Conservation (phyloP, 495 filamentous ascomycete species). For the Xylaria sp. region DNA sequence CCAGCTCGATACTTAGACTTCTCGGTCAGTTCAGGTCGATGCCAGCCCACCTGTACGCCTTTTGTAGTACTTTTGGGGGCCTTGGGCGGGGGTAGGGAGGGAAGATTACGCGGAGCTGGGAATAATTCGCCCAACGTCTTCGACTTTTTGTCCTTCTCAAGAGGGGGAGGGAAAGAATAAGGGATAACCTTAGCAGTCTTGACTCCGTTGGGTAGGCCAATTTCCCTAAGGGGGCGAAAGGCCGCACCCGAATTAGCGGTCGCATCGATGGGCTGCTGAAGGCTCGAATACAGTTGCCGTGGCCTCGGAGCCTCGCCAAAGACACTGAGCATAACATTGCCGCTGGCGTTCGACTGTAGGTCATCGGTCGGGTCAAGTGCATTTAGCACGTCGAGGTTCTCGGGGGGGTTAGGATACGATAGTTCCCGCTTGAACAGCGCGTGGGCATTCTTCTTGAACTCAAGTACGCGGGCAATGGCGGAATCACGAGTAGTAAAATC, state of each 20-base stretch:
- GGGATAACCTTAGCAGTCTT: constrained; percentile 72
- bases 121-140: constrained; percentile 84
- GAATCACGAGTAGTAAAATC: constrained; percentile 38
- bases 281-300: constrained; percentile 83
- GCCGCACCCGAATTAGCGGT: constrained; percentile 40
- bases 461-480: constrained; percentile 44
- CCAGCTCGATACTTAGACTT: constrained; percentile 64
- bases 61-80: constrained; percentile 68
- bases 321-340: constrained; percentile 71
- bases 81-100: constrained; percentile 75
- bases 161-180: constrained; percentile 35
- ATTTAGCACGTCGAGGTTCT: constrained; percentile 28
- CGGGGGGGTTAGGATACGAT: constrained; percentile 42
- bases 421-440: constrained; percentile 51
- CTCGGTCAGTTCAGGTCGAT: constrained; percentile 61
- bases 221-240: constrained; percentile 62
- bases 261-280: constrained; percentile 63
- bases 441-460: constrained; percentile 51
- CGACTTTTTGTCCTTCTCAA: constrained; percentile 55
- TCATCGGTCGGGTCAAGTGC: constrained; percentile 34
- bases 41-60: constrained; percentile 67
- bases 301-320: constrained; percentile 72
- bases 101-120: constrained; percentile 69
- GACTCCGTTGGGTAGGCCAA: constrained; percentile 75
- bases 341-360: constrained; percentile 41